Percentiles rank a stretch among this genome's conserved stretches.
These are phyloP conservation scores for Meyerozyma sp. DNA, from an alignment of 1,139 yeast genomes.

Conservation along the genomic window DNA sequence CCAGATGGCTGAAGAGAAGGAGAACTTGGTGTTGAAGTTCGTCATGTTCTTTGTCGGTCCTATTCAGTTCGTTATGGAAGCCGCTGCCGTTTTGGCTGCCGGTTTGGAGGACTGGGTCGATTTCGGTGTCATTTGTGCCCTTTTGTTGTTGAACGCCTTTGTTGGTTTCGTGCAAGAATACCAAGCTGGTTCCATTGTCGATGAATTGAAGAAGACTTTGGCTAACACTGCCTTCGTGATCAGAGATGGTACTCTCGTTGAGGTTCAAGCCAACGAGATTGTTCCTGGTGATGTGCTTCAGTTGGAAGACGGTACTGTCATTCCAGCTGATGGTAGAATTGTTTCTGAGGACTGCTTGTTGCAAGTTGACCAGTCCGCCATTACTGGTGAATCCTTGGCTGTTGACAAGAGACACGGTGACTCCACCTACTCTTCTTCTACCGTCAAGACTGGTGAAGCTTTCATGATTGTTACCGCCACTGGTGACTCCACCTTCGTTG, in stretches of 20 bases:
- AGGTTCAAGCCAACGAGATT: constrained; percentile 73
- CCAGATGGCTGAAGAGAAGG: constrained; percentile 92
- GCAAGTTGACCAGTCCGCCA: constrained; percentile 96
- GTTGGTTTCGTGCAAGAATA: constrained; percentile 97
- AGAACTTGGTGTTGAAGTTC: constrained; percentile 78
- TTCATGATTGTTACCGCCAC: constrained; percentile 94
- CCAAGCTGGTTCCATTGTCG: constrained; percentile 97
- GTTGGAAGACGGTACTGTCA: constrained; percentile 91
- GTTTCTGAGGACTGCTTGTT: constrained; percentile 84
- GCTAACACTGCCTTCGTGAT: constrained; percentile 85
- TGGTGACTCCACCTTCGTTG: constrained; percentile 89
- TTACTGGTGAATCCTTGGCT: constrained; percentile 97
- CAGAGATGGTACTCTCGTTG: constrained; percentile 76
- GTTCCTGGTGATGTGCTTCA: constrained; percentile 93
- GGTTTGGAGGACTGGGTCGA: constrained; percentile 99
- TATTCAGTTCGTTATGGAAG: constrained; percentile 98
- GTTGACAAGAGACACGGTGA: constrained; percentile 92
- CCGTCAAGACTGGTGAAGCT: constrained; percentile 96
- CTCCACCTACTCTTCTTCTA: constrained; percentile 85
- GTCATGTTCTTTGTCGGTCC: constrained; percentile 95
- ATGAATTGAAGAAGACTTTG: constrained; percentile 86
- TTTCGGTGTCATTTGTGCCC: constrained; percentile 95
- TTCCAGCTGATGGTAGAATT: constrained; percentile 94
- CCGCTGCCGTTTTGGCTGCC: constrained; percentile 95
- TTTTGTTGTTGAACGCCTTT: constrained; percentile 80